Evolutionary conservation across 2,329 filamentous ascomycete genomes (phyloP).

Genomic region (Calonectria pseudoreteaudii): DNA sequence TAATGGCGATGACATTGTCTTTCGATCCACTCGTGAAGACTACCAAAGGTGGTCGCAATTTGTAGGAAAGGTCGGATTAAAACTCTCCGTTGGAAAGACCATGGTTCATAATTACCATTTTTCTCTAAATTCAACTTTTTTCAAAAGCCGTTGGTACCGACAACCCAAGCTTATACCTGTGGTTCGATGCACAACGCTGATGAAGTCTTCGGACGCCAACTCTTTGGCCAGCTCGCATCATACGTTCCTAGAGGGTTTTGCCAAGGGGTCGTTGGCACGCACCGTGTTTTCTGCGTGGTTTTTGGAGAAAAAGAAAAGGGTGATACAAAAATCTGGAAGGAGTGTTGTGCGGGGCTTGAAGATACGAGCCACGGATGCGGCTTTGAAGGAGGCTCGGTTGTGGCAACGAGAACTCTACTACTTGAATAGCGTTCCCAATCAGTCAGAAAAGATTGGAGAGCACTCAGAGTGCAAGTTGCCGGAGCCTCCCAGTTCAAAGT

Average conservation of each 20-base stretch:
- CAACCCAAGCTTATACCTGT: not conserved
- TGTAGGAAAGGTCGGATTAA: not conserved
- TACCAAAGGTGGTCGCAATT: not conserved
- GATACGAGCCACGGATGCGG: not conserved
- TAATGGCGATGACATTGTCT: not conserved
- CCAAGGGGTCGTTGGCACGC: not conserved
- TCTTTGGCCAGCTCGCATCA: not conserved
- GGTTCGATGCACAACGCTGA: not conserved
- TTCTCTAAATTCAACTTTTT: not conserved
- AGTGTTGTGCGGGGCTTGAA: not conserved
- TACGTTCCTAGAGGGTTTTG: not conserved
- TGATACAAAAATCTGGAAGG: not conserved
- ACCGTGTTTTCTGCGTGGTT: not conserved
- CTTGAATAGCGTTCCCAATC: not conserved
- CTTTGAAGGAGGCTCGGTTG: not conserved
- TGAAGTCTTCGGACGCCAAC: not conserved
- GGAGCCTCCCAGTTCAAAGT: not conserved
- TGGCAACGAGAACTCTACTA: not conserved
- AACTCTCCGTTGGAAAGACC: not conserved
- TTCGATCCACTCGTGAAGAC: not conserved
- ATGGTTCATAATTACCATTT: not conserved
- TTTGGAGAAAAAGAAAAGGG: not conserved
- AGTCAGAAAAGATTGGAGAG: not conserved
- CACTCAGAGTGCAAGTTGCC: not conserved
- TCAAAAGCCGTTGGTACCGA: not conserved